phyloP scores from a whole-genome alignment of 2,329 filamentous ascomycete species.

The Cephalotrichum gorgonifer region DNA sequence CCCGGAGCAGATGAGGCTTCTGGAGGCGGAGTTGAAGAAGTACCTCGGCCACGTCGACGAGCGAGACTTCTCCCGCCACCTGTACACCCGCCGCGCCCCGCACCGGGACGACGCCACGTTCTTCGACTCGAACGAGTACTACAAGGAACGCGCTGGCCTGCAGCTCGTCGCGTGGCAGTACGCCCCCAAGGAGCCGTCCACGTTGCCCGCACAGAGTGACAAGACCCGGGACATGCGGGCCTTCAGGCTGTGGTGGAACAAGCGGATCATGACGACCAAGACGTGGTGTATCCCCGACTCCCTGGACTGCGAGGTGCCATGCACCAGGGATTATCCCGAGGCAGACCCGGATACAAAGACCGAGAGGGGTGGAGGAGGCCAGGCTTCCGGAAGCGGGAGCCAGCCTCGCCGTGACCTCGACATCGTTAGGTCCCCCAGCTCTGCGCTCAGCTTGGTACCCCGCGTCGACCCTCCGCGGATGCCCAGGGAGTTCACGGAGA shows the following conservation, averaged over 20 bases:
- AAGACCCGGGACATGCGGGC: not conserved
- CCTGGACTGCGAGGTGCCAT: not conserved
- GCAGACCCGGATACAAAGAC: not conserved
- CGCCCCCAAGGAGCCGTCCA: not conserved
- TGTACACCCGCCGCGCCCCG: not conserved
- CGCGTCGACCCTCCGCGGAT: not conserved
- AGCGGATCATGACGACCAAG: not conserved
- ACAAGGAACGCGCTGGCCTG: not conserved
- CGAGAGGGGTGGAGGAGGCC: not conserved
- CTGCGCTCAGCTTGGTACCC: not conserved
- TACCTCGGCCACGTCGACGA: not conserved
- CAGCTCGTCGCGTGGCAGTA: constrained; percentile 1
- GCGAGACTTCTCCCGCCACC: not conserved
- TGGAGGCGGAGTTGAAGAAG: not conserved
- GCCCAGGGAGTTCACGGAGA: not conserved
- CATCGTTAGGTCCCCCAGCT: not conserved
- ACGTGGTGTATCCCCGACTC: not conserved
- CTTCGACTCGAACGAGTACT: not conserved
- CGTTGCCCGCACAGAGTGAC: not conserved
- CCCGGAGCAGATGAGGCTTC: not conserved
- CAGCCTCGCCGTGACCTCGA: not conserved
- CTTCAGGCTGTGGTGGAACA: constrained; percentile 1
- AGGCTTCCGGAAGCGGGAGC: not conserved
- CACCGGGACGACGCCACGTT: not conserved
- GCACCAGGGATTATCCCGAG: not conserved